phyloP scores from a whole-genome alignment of 108 stramenopile genomes.

The Conticribra guillardii region DNA sequence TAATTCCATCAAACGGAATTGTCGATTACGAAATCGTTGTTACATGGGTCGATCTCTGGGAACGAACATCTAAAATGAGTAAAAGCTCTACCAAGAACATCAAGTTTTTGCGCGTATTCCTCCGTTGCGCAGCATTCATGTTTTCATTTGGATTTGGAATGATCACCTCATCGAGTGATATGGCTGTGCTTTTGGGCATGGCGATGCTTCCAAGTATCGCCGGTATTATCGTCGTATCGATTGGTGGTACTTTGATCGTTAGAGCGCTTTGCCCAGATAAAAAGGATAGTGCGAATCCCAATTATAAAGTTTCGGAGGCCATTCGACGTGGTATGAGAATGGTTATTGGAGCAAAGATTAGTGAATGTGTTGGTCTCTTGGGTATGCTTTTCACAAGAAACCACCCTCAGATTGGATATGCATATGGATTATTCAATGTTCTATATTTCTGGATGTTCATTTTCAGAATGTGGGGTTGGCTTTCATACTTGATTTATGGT shows the following conservation, averaged over 20 bases:
- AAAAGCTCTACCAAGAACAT: conserved; percentile 27
- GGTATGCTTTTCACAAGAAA: conserved; percentile 20
- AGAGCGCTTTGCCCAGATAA: conserved; percentile 40
- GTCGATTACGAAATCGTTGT: conserved; percentile 44
- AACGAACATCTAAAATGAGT: conserved; percentile 50
- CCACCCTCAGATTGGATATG: conserved; percentile 23
- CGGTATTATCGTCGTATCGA: conserved; percentile 9
- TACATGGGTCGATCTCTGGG: conserved; percentile 50
- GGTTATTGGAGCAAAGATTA: conserved; percentile 12
- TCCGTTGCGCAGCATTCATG: conserved; percentile 19
- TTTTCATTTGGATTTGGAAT: conserved; percentile 15
- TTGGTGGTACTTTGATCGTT: conserved; percentile 36
- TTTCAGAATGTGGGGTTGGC: conserved; percentile 39
- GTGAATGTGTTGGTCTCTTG: conserved; percentile 34
- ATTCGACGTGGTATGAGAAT: conserved; percentile 28
- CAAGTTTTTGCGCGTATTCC: conserved; percentile 22
- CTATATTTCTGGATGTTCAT: conserved; percentile 22
- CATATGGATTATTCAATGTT: conserved; percentile 29
- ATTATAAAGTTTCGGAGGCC: conserved; percentile 42
- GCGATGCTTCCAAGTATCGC: conserved; percentile 2
- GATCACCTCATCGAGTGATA: conserved; percentile 1
- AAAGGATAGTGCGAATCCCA: conserved; percentile 44
- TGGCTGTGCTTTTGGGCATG: conserved; percentile 1
- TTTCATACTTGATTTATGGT: conserved; percentile 45
- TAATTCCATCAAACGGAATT: neutral